Conservation (phyloP, 2,329 filamentous ascomycete genomes). For the Amauroascus niger region DNA sequence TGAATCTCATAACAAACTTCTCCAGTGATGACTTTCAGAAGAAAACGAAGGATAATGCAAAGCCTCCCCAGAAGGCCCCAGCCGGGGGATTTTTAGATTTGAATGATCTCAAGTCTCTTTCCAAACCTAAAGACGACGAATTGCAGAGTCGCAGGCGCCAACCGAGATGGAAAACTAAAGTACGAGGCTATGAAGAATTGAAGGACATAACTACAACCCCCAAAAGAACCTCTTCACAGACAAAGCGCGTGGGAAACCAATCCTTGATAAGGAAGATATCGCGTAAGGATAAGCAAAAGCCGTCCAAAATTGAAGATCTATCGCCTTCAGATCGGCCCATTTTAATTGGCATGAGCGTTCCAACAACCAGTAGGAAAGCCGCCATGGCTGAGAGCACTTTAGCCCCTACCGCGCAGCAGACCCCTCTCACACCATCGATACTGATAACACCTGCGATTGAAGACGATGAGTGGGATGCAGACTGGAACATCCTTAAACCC, state of each 20-base stretch:
- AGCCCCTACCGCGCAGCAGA: constrained; percentile 22
- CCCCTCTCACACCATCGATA: constrained; percentile 38
- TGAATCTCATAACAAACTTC: constrained; percentile 39
- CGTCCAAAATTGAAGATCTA: constrained; percentile 25
- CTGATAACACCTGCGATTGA: constrained; percentile 39
- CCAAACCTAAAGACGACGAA: constrained; percentile 22
- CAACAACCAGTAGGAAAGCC: constrained; percentile 23
- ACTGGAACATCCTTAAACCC: constrained; percentile 17
- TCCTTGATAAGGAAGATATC: constrained; percentile 9
- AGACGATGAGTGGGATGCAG: constrained; percentile 29
- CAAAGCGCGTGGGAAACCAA: constrained; percentile 4
- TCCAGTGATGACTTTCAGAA: constrained; percentile 16
- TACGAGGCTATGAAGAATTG: constrained; percentile 19
- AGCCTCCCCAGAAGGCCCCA: background rate
- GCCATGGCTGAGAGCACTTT: constrained; percentile 15
- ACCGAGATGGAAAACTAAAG: constrained; percentile 18
- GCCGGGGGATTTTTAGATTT: constrained; percentile 27
- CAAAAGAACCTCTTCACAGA: constrained; percentile 4
- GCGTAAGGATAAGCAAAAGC: constrained; percentile 5
- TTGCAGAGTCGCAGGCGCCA: constrained; percentile 10
- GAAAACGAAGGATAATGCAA: background rate
- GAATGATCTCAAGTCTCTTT: constrained; percentile 32
- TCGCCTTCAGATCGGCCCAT: constrained; percentile 40
- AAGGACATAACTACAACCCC: constrained; percentile 16
- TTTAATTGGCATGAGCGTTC: constrained; percentile 39